Base-by-base conservation (phyloP, 2,329 filamentous ascomycete species). In the Diaporthe capsici region DNA sequence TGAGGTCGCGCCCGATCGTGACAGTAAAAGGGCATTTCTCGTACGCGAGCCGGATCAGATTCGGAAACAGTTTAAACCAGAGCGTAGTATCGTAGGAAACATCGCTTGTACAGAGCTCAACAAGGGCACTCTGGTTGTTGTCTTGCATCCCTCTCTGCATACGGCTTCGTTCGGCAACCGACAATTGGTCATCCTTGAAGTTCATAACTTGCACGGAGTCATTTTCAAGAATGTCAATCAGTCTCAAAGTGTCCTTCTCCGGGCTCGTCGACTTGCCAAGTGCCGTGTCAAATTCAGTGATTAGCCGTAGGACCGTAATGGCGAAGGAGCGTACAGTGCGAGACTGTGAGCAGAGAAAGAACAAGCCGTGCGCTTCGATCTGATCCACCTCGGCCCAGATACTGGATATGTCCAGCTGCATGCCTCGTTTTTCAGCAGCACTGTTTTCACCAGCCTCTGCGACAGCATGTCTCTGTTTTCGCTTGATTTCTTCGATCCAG, bases 21-120 rank as follows among this genome's bases (percentile, higher is more conserved):
- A 98, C 94, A 2, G 96, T 95, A 80, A 98, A 96, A 0, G 95
- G 94, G 80, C 96, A 99, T 76, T 94, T 94, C 79, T 98, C 95
- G 81, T 95, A 97, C 75, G 95, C 95, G 79, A 98, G 93, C 15
- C 95, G 92, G 74, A 99, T 94, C 44, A 99, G 89, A 81, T 98
- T 98, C 4, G 97, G 97, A 81, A 99, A 99, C 25, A 98, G 93
- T 82, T 98, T 99, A 85, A 97, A 97, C 97, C 97, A 99, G 17
- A 99, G 86, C 0, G 96, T 98, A 3, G 95, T 93, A 82, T 99
- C 97, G 81, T 98, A 98, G 0, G 95, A 95, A 37, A 97, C 92
- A 79, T 98, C 97, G 84, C 97, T 98, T 79, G 95, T 96, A 84
- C 97, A 98, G 34, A 99, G 90, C 82, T 98, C 96, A 47, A 98